Evolutionary conservation across 441 rosid species (phyloP).

Genomic region (Syzygium syzygioides): DNA sequence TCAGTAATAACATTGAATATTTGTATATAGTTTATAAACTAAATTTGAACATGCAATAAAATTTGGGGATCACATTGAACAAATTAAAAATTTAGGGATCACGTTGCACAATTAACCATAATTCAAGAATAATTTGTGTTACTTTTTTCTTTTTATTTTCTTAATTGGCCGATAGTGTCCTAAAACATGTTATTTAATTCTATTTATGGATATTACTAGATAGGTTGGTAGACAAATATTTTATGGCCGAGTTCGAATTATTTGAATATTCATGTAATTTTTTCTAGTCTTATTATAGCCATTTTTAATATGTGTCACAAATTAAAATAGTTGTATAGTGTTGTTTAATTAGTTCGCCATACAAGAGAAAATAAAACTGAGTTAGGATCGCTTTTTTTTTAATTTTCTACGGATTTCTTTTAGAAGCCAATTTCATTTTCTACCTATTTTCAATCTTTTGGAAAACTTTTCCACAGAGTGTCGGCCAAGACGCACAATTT

Average conservation of each 20-base stretch:
- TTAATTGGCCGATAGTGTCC: not conserved
- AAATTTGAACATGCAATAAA: not conserved
- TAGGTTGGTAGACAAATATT: not conserved
- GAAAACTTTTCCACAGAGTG: too few relatives aligned
- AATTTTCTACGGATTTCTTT: too few relatives aligned
- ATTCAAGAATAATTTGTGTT: not conserved
- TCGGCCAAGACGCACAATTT: too few relatives aligned
- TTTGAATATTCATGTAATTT: not conserved
- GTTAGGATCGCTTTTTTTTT: too few relatives aligned
- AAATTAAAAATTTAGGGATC: too few relatives aligned
- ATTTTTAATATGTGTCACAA: not conserved
- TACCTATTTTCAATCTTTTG: not conserved
- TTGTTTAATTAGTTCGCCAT: too few relatives aligned
- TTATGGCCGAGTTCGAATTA: not conserved
- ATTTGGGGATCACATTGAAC: not conserved
- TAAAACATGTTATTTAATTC: not conserved
- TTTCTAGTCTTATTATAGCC: not conserved
- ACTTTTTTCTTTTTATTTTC: not conserved
- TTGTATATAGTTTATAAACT: not conserved
- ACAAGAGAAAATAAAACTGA: too few relatives aligned
- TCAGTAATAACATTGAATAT: accelerated
- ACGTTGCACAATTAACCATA: not conserved
- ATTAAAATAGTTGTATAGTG: not conserved
- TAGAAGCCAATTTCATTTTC: not conserved
- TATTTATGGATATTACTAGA: not conserved